phyloP scores from a whole-genome alignment of 495 filamentous ascomycete species.

The Podospora anserina region DNA sequence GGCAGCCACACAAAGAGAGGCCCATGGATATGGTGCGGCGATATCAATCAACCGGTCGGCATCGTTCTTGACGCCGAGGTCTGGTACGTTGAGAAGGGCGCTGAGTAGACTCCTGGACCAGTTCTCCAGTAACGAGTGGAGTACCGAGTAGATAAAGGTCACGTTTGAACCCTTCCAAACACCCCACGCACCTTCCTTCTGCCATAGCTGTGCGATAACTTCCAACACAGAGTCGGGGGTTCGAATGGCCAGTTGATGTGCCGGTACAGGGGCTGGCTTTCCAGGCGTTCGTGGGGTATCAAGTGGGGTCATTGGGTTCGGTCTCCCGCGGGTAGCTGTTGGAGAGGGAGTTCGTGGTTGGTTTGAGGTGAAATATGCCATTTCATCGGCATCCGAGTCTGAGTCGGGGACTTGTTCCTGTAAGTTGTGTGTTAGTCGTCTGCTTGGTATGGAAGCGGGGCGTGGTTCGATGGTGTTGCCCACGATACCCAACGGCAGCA shows the following conservation, averaged over 20 bases:
- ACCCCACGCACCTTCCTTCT: constrained; percentile 83
- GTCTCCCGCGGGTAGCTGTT: constrained; percentile 41
- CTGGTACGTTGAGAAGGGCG: constrained; percentile 77
- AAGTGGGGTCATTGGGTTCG: constrained; percentile 29
- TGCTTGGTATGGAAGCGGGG: constrained; percentile 11
- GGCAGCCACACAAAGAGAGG: constrained; percentile 73
- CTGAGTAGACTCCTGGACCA: constrained; percentile 82
- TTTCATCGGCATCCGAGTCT: constrained; percentile 74
- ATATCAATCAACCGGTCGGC: constrained; percentile 52
- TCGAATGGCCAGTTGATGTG: constrained; percentile 66
- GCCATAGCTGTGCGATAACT: constrained; percentile 79
- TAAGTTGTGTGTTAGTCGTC: background rate
- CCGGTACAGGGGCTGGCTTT: constrained; percentile 29
- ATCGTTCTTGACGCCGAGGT: constrained; percentile 61
- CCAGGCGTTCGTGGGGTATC: constrained; percentile 29
- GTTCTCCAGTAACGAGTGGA: constrained; percentile 79
- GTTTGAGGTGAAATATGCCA: constrained; percentile 75
- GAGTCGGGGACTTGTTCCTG: constrained; percentile 43
- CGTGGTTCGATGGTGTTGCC: background rate
- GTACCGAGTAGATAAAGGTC: constrained; percentile 82
- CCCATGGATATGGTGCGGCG: constrained; percentile 68
- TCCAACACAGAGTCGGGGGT: constrained; percentile 71
- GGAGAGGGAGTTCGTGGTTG: constrained; percentile 60
- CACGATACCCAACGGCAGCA: constrained; percentile 11
- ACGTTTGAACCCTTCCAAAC: constrained; percentile 92